These are phyloP conservation scores for Naganishia kalamii DNA, from an alignment of 768 basidiomycete species.

Conservation along the genomic window DNA sequence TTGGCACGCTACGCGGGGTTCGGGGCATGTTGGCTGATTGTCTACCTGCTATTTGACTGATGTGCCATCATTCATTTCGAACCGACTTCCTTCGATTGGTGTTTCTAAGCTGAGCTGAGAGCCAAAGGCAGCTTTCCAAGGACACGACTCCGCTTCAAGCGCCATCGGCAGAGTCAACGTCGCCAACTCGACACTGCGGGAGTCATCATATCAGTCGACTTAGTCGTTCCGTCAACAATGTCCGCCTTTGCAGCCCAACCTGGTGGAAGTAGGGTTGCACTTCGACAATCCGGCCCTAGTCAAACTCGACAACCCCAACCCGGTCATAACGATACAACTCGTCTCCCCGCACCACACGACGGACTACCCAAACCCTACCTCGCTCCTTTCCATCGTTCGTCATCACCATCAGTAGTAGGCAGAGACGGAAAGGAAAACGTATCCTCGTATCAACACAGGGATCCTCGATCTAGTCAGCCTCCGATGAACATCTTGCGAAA, in stretches of 20 bases:
- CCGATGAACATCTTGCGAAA: no score
- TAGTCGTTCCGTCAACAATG: not conserved
- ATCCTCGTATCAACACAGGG: not conserved
- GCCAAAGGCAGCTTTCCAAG: no score
- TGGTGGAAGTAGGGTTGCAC: no score
- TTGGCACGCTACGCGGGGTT: no score
- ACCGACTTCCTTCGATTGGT: no score
- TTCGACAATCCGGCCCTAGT: not conserved
- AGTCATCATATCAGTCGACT: not conserved
- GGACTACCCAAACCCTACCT: constrained; percentile 1
- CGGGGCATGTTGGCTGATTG: no score
- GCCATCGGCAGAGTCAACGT: no score
- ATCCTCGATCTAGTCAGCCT: not conserved
- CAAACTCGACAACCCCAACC: not conserved
- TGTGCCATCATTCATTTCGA: no score
- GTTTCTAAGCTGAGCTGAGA: no score
- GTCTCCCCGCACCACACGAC: not conserved
- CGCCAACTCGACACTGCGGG: no score
- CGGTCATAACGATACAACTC: not conserved
- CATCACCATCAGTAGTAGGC: not conserved
- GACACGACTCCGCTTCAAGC: no score
- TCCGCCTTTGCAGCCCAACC: not conserved
- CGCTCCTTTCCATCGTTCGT: constrained; percentile 9
- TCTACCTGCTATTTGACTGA: no score
- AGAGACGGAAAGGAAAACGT: constrained; percentile 3